phyloP scores from a whole-genome alignment of 345 rosid species.

The Syzygium jambos region DNA sequence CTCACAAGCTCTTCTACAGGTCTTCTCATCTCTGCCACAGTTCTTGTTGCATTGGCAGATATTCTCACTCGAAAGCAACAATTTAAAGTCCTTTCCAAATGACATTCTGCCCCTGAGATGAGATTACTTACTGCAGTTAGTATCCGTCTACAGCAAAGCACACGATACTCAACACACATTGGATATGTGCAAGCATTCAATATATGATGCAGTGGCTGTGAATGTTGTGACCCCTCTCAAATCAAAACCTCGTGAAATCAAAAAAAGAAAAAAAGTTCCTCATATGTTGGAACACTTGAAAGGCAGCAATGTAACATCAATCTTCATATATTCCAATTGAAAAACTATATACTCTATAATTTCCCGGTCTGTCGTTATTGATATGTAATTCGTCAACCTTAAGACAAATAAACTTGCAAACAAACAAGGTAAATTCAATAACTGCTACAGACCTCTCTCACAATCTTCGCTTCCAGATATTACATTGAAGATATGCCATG shows the following conservation, averaged over 20 bases:
- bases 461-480: background rate
- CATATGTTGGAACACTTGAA: background rate
- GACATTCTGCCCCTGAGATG: conserved; percentile 45
- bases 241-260: background rate
- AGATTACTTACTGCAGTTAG: background rate
- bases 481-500: background rate
- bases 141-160: background rate
- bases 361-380: background rate
- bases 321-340: background rate
- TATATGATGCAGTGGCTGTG: background rate
- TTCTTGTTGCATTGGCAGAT: conserved; percentile 66
- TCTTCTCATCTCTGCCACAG: conserved; percentile 68
- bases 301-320: background rate
- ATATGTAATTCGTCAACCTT: background rate
- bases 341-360: background rate
- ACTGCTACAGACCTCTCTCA: background rate
- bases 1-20: conserved; percentile 71
- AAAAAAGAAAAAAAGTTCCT: background rate
- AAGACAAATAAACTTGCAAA: background rate
- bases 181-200: background rate
- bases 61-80: conserved; percentile 65
- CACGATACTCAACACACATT: background rate
- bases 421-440: background rate
- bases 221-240: background rate
- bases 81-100: conserved; percentile 23